These are phyloP conservation scores for Aureobasidium mangrovei DNA, from an alignment of 2,329 filamentous ascomycete genomes.

Conservation along the genomic window DNA sequence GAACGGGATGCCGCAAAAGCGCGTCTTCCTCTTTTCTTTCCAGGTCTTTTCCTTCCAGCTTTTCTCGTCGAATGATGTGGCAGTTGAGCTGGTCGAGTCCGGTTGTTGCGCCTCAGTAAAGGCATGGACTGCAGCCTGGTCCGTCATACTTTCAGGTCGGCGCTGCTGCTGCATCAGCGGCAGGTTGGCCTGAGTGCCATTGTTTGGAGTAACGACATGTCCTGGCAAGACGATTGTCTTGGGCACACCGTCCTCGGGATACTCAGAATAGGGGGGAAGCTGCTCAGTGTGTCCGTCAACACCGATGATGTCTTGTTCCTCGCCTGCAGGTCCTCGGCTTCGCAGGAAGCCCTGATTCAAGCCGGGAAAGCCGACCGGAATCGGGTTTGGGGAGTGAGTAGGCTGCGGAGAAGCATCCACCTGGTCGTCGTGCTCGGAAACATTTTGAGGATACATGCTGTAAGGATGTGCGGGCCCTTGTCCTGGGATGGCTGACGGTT, in stretches of 20 bases:
- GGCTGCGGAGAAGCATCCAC: constrained; percentile 29
- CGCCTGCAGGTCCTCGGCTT: constrained; percentile 67
- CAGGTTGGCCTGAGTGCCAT: constrained; percentile 21
- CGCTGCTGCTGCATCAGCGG: constrained; percentile 26
- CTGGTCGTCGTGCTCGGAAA: constrained; percentile 47
- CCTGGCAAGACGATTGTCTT: constrained; percentile 14
- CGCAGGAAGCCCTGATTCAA: constrained; percentile 57
- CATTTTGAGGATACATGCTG: constrained; percentile 75
- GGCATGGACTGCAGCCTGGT: constrained; percentile 14
- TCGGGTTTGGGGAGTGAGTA: constrained; percentile 37
- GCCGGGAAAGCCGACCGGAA: constrained; percentile 68
- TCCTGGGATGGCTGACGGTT: constrained; percentile 51
- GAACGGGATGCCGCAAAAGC: constrained; percentile 28
- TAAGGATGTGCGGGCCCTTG: constrained; percentile 73
- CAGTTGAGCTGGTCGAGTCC: constrained; percentile 14
- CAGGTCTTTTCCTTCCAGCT: constrained; percentile 30
- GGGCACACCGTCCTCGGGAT: constrained; percentile 60
- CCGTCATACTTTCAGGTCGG: constrained; percentile 27
- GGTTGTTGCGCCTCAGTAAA: constrained; percentile 13
- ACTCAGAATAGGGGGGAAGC: constrained; percentile 82
- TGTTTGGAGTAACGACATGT: constrained; percentile 16
- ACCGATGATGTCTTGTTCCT: constrained; percentile 82
- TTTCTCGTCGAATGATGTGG: constrained; percentile 17
- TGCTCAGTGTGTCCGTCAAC: constrained; percentile 85
- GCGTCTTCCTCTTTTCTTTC: constrained; percentile 31